phyloP scores from a whole-genome alignment of 2,329 filamentous ascomycete species.

The Aspergillus alliaceus region DNA sequence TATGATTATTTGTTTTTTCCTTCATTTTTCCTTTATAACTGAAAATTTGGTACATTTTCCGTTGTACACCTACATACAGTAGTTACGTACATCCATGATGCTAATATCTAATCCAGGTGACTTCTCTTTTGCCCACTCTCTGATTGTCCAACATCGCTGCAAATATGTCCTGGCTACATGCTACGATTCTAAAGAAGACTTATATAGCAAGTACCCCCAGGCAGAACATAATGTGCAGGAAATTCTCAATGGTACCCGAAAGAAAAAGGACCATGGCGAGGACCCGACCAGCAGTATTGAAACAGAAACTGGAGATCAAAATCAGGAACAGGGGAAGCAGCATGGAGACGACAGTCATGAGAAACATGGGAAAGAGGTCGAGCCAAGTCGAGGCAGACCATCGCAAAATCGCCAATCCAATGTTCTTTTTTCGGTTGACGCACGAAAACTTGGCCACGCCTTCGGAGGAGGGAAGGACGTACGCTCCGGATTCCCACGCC shows the following conservation, averaged over 20 bases:
- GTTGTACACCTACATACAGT: too few species aligned
- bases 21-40: too few species aligned
- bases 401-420: conserved; percentile 19
- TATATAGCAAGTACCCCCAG: conserved; percentile 74
- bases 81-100: neutral
- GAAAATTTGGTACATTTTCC: too few species aligned
- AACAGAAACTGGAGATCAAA: conserved; percentile 14
- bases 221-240: conserved; percentile 56
- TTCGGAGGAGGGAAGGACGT: conserved; percentile 44
- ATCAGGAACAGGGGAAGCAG: neutral
- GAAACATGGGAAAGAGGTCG: neutral
- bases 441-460: conserved; percentile 40
- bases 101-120: conserved; percentile 35
- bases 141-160: conserved; percentile 43
- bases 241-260: neutral
- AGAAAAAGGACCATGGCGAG: neutral
- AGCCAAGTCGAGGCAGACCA: neutral
- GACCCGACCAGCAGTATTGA: neutral
- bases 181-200: conserved; percentile 45
- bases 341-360: neutral
- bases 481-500: conserved; percentile 39
- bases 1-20: too few species aligned
- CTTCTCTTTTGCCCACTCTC: conserved; percentile 49
- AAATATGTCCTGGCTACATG: conserved; percentile 44
- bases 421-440: conserved; percentile 46